Conservation (phyloP, 1,139 yeast genomes). For the Suzukiozyma palmioleophila region DNA sequence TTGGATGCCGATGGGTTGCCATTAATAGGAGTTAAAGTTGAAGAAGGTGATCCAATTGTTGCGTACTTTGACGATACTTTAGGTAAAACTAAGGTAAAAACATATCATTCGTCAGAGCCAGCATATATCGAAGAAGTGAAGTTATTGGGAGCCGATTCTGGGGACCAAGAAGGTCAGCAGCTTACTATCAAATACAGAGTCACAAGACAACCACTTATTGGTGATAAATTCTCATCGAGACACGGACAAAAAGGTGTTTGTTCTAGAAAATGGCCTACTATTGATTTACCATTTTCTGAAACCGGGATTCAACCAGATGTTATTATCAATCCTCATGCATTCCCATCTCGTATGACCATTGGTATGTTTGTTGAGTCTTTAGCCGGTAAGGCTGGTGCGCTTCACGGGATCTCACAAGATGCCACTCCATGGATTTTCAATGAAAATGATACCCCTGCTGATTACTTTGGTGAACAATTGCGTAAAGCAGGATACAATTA, state of each 20-base stretch:
- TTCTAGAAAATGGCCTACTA: slow-evolving; percentile 95
- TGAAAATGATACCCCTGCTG: slow-evolving; percentile 94
- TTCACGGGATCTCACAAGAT: slow-evolving; percentile 97
- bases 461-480: slow-evolving; percentile 92
- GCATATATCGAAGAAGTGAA: slow-evolving; percentile 96
- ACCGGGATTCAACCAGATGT: slow-evolving; percentile 96
- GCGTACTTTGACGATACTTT: slow-evolving; percentile 89
- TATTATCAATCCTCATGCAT: slow-evolving; percentile 96
- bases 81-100: slow-evolving; percentile 88
- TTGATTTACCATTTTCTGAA: slow-evolving; percentile 96
- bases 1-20: slow-evolving; percentile 95
- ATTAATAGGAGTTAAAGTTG: slow-evolving; percentile 76
- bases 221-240: slow-evolving; percentile 96
- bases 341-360: slow-evolving; percentile 99
- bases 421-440: slow-evolving; percentile 94
- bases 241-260: slow-evolving; percentile 99
- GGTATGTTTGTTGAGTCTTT: slow-evolving; percentile 98
- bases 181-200: slow-evolving; percentile 87
- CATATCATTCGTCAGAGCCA: slow-evolving; percentile 92
- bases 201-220: slow-evolving; percentile 90
- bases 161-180: slow-evolving; percentile 76
- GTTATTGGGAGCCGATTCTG: slow-evolving; percentile 77
- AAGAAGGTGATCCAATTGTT: slow-evolving; percentile 94
- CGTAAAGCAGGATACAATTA: slow-evolving; percentile 86
- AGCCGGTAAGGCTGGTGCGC: slow-evolving; percentile 97